Conservation (phyloP, 345 rosid genomes). For the Citropsis articulata region DNA sequence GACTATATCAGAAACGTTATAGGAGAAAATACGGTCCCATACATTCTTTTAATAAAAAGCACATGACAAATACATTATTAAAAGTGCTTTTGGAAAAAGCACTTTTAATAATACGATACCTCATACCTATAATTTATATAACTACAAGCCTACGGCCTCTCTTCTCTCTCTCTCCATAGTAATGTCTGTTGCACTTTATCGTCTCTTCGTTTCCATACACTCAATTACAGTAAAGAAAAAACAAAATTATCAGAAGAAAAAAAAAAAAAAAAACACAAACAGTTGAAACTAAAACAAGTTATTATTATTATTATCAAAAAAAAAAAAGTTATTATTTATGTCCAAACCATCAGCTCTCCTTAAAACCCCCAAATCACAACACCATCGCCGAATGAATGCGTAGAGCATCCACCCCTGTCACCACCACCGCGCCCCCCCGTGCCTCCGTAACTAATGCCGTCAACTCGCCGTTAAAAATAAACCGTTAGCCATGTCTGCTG, state of each 20-base stretch:
- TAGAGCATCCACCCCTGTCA: neutral
- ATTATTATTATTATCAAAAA: too few species aligned
- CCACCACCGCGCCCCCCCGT: neutral
- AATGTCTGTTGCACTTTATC: neutral
- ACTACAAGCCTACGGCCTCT: too few species aligned
- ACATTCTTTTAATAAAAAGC: neutral
- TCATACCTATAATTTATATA: neutral
- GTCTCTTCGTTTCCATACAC: neutral
- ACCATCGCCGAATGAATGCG: neutral
- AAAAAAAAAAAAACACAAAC: neutral
- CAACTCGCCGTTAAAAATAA: neutral
- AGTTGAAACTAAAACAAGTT: conserved; percentile 8
- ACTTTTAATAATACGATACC: neutral
- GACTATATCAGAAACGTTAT: too few species aligned
- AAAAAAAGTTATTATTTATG: too few species aligned
- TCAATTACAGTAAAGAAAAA: neutral
- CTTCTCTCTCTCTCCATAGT: neutral
- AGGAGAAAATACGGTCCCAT: neutral
- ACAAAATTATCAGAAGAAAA: neutral
- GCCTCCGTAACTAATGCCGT: conserved; percentile 23
- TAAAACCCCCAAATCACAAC: conserved; percentile 21
- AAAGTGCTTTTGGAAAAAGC: neutral
- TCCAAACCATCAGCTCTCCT: conserved; percentile 6
- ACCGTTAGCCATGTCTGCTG: neutral
- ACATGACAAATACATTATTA: neutral